These are phyloP conservation scores for Arthromyces matolae DNA, from an alignment of 768 basidiomycete species.

Conservation along the genomic window DNA sequence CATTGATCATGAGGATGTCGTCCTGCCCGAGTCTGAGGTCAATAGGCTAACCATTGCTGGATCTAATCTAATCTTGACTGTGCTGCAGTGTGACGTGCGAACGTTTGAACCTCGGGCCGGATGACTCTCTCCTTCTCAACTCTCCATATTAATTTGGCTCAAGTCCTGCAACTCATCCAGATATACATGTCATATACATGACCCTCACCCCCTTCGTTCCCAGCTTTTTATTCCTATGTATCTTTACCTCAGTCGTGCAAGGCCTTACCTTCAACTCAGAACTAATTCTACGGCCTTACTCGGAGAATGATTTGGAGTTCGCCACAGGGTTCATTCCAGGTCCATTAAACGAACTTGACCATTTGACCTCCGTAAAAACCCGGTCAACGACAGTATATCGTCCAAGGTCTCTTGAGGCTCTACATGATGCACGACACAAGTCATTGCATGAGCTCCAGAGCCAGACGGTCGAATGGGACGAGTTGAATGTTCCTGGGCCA, in stretches of 20 bases:
- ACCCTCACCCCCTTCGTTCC: neutral
- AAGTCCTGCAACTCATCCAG: neutral
- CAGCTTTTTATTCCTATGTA: constrained; percentile 1
- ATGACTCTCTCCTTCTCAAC: neutral
- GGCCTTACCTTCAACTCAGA: constrained; percentile 15
- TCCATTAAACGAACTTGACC: neutral
- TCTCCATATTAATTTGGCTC: neutral
- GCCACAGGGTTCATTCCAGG: constrained; percentile 2
- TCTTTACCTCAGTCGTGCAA: constrained; percentile 1
- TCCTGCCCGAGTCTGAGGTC: no score
- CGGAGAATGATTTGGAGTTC: constrained; percentile 5
- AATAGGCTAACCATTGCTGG: no score
- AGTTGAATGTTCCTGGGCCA: constrained; percentile 62
- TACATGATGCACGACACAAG: constrained; percentile 49
- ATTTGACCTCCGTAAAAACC: constrained; percentile 34
- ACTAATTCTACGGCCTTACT: constrained; percentile 9
- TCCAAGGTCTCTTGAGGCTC: constrained; percentile 47
- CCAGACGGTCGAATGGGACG: constrained; percentile 64
- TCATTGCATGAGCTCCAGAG: constrained; percentile 48
- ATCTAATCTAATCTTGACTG: no score
- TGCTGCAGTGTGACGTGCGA: no score
- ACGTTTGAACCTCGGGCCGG: no score
- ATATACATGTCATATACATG: constrained; percentile 17
- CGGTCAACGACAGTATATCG: constrained; percentile 56
- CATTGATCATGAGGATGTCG: no score